A percentile compares a stretch with the other conserved stretches of the same genome.
Conservation (phyloP, 2,329 filamentous ascomycete species). For the Colletotrichum tofieldiae region DNA sequence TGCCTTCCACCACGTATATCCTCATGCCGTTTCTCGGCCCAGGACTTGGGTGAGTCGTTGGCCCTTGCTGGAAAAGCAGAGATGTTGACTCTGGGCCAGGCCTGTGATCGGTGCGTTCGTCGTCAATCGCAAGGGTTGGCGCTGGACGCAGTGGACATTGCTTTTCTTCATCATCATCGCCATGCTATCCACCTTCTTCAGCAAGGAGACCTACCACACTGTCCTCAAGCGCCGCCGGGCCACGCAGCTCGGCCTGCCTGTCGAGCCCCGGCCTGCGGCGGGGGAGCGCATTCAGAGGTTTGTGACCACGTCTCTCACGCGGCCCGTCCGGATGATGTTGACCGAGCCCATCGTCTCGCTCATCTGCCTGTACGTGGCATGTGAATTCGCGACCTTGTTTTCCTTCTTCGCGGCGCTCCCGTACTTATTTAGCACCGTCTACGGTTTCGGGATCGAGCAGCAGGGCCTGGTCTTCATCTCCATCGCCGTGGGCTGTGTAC, state of each 20-base stretch:
- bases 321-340: constrained; percentile 72
- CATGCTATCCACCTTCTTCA: constrained; percentile 55
- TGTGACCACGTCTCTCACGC: constrained; percentile 60
- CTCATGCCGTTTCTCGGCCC: constrained; percentile 69
- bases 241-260: constrained; percentile 53
- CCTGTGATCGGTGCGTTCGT: constrained; percentile 67
- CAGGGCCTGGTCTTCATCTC: constrained; percentile 62
- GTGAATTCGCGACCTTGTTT: constrained; percentile 68
- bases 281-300: constrained; percentile 48
- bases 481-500: constrained; percentile 61
- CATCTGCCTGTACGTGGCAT: constrained; percentile 64
- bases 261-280: constrained; percentile 47
- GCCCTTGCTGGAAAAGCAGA: not conserved
- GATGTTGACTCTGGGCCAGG: constrained; percentile 46
- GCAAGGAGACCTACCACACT: constrained; percentile 72
- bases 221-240: constrained; percentile 59
- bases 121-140: constrained; percentile 62
- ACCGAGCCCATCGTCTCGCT: constrained; percentile 76
- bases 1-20: constrained; percentile 62
- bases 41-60: constrained; percentile 62
- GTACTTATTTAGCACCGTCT: constrained; percentile 62
- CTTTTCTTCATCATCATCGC: constrained; percentile 61
- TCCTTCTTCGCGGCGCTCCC: constrained; percentile 68
- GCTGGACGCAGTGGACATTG: constrained; percentile 68
- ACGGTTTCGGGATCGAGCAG: constrained; percentile 61